These are phyloP conservation scores for Suillus clintonianus DNA, from an alignment of 768 basidiomycete genomes.

Conservation along the genomic window DNA sequence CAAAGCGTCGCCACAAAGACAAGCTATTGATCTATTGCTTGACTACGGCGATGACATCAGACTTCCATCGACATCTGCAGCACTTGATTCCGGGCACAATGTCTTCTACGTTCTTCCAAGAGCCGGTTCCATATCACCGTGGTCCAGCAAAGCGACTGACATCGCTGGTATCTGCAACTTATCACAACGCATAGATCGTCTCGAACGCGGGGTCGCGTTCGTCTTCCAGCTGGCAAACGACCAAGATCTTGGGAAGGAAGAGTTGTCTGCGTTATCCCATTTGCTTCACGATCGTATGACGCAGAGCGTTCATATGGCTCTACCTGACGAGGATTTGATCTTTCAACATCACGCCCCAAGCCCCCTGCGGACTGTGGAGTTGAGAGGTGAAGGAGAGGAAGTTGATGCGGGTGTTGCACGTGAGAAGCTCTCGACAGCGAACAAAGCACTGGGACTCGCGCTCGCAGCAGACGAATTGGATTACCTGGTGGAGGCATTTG, in stretches of 20 bases:
- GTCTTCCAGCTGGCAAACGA: slow-evolving; percentile 52
- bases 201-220: slow-evolving; percentile 84
- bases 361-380: slow-evolving; percentile 71
- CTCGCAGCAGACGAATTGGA: slow-evolving; percentile 87
- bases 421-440: slow-evolving; percentile 71
- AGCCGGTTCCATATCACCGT: slow-evolving; percentile 92
- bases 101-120: slow-evolving; percentile 79
- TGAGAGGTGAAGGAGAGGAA: slow-evolving; percentile 36
- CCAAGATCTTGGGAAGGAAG: slow-evolving; percentile 41
- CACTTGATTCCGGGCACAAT: slow-evolving; percentile 36
- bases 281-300: slow-evolving; percentile 97
- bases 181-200: slow-evolving; percentile 64
- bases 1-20: slow-evolving; percentile 43
- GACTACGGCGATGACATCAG: slow-evolving; percentile 81
- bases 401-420: slow-evolving; percentile 45
- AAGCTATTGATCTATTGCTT: slow-evolving; percentile 69
- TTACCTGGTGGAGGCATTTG: slow-evolving; percentile 89
- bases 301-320: slow-evolving; percentile 62
- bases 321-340: slow-evolving; percentile 58
- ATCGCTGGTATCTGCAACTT: slow-evolving; percentile 89
- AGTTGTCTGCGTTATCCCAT: slow-evolving; percentile 59
- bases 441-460: slow-evolving; percentile 86
- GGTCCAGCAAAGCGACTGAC: slow-evolving; percentile 99
- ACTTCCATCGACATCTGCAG: slow-evolving; percentile 42
- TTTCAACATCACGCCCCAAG: slow-evolving; percentile 65